These are phyloP conservation scores for Rhodotorula sp. DNA, from an alignment of 1,284 basidiomycete species.

Conservation along the genomic window DNA sequence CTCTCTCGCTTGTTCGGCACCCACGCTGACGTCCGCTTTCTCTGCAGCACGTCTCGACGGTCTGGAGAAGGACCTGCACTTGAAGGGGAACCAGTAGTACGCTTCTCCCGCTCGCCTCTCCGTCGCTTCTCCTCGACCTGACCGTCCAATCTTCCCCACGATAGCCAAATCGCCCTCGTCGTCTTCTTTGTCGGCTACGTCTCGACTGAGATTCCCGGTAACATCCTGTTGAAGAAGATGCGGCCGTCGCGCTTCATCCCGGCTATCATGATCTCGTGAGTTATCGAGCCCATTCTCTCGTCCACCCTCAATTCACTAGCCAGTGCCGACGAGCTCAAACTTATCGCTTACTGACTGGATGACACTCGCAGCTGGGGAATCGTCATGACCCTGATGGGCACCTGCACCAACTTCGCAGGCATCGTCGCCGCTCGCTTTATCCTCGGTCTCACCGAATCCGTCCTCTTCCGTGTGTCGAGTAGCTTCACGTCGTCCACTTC, in stretches of 20 bases:
- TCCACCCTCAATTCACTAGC: neutral
- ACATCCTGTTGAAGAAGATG: constrained; percentile 53
- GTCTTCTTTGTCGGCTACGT: constrained; percentile 41
- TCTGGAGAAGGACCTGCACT: constrained; percentile 49
- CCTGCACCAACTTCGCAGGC: constrained; percentile 46
- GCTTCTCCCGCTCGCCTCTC: neutral
- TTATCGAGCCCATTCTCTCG: neutral
- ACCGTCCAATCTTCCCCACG: neutral
- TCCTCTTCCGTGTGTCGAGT: constrained; percentile 48
- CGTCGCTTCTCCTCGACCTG: neutral
- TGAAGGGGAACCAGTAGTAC: constrained; percentile 44
- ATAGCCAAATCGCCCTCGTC: constrained; percentile 25
- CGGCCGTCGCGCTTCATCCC: constrained; percentile 34
- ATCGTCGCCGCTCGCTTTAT: constrained; percentile 51
- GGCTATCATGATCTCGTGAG: neutral
- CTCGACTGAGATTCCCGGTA: constrained; percentile 34
- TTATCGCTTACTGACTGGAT: constrained; percentile 27
- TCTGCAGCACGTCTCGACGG: constrained; percentile 41
- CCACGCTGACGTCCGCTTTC: neutral
- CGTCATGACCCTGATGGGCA: constrained; percentile 51
- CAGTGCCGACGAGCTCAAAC: neutral
- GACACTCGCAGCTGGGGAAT: constrained; percentile 39
- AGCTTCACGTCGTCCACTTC: constrained; percentile 1
- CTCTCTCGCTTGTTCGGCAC: neutral
- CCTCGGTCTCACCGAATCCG: constrained; percentile 49